phyloP scores from a whole-genome alignment of 1,284 basidiomycete genomes.

The Moesziomyces sp. region DNA sequence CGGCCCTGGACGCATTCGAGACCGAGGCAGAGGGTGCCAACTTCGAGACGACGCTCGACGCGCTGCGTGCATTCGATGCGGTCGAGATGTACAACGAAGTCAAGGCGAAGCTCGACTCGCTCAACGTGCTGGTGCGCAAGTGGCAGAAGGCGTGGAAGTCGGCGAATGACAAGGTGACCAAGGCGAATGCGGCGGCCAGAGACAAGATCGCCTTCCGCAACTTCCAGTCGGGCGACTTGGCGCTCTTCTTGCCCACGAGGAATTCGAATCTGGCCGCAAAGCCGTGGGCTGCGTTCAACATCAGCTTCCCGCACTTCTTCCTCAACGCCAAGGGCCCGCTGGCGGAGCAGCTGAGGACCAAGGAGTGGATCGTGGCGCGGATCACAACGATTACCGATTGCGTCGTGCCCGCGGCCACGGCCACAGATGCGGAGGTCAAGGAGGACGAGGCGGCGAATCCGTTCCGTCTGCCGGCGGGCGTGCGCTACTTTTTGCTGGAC shows the following conservation, averaged over 20 bases:
- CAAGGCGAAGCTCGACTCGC: constrained; percentile 75
- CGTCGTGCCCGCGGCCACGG: constrained; percentile 68
- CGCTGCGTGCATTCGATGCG: constrained; percentile 76
- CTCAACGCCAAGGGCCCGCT: constrained; percentile 79
- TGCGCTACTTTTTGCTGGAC: constrained; percentile 91
- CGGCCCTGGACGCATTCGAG: constrained; percentile 52
- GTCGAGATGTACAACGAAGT: constrained; percentile 82
- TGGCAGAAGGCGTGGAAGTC: constrained; percentile 88
- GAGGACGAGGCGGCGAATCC: constrained; percentile 56
- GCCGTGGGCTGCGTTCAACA: constrained; percentile 65
- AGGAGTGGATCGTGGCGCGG: constrained; percentile 91
- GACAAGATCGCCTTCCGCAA: constrained; percentile 70
- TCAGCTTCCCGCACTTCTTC: constrained; percentile 97
- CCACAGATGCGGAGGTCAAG: constrained; percentile 3
- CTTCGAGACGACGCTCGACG: constrained; percentile 68
- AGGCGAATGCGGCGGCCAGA: constrained; percentile 54
- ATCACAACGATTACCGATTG: constrained; percentile 88
- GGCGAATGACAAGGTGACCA: constrained; percentile 80
- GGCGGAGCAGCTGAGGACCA: constrained; percentile 75
- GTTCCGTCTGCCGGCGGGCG: constrained; percentile 80
- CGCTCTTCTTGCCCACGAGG: constrained; percentile 92
- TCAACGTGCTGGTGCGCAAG: constrained; percentile 82
- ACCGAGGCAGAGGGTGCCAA: constrained; percentile 31
- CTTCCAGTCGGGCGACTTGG: constrained; percentile 75
- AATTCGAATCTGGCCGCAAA: constrained; percentile 75